Base-by-base conservation (phyloP, 176 grass and related monocot genomes). In the Eragrostis curvula region DNA sequence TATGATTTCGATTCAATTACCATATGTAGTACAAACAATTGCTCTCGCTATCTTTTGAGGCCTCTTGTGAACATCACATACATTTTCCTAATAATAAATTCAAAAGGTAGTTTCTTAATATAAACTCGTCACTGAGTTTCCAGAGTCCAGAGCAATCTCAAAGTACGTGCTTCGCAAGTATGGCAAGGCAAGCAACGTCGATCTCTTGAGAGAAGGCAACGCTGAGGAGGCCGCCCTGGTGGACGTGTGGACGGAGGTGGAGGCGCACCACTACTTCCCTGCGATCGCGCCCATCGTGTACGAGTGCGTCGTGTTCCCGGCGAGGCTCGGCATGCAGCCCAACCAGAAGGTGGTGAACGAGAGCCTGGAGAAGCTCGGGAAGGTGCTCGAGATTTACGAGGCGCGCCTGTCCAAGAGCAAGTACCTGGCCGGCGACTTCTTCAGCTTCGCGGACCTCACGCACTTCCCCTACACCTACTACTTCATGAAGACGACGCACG, bases 121-220 rank as follows among this genome's bases (percentile, higher is more conserved):
- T 36, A 2, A 4, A 4, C 20, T 7, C 8, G 18, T 20, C 6
- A 15, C 52, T 21, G 53, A 9, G n/a, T 25, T 59, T 24, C n/a
- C 64, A 88, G 87, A 84, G 23, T 85, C 81, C 2, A 69, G 87
- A 0, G 81, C 76, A 4, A 89, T 85, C 41, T 39, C 61, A 0
- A 79, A 73, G 62, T 75, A 89, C 36, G 32, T 89, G 15, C 51
- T 66, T 1, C 81, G 81, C 51, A 84, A 85, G 69, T 53, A 80
- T 41, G 56, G 56, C n/a, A 79, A 50, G 15, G 64, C 78, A 5
- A 12, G 13, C 0, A 47, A 43, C 2, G 66, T 41, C 2, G 70
- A 87, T 2, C 85, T 87, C 2, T 16, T 40, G 48, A 8, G 23
- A 28, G 69, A 42, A 5, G 68, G 69, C 15, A 14, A 49, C 41